A percentile compares a stretch with the other conserved stretches of the same genome.
Conservation (phyloP, 139 green algal species). For the Micractinium conductrix region DNA sequence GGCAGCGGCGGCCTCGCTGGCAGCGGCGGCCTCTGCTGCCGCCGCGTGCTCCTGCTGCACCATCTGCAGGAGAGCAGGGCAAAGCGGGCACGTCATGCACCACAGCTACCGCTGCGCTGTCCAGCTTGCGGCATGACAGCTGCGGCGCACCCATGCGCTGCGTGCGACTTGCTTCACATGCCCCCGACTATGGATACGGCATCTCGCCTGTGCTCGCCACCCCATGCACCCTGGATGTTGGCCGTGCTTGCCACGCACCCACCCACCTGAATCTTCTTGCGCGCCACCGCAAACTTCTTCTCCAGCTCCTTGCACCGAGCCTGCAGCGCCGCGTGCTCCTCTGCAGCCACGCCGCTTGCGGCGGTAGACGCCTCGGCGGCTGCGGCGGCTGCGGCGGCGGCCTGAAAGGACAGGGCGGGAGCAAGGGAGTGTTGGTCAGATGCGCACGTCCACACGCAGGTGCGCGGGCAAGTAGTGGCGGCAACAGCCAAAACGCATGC, state of each 20-base stretch:
- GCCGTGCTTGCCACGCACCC: no score
- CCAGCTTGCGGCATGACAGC: no score
- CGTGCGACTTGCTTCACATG: no score
- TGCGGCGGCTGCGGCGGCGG: constrained; percentile 1
- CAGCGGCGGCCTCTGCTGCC: neutral
- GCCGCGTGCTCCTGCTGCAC: constrained; percentile 34
- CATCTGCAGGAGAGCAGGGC: neutral
- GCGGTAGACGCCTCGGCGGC: neutral
- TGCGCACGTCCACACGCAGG: neutral
- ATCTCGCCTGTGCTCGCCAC: no score
- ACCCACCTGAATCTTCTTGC: constrained; percentile 38
- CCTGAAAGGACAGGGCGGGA: neutral
- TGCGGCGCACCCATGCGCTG: no score
- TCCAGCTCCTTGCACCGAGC: constrained; percentile 25
- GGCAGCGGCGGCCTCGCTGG: neutral
- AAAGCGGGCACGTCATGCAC: no score
- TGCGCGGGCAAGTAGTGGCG: no score
- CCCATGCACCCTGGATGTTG: no score
- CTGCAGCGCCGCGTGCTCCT: constrained; percentile 4
- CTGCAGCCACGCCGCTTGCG: neutral
- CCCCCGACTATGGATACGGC: neutral
- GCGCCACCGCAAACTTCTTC: constrained; percentile 41
- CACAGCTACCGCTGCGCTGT: no score
- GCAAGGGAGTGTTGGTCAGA: neutral
- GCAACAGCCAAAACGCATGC: no score